Conservation (phyloP, 805 yeast genomes). For the Kregervanrija pseudodelftensis region DNA sequence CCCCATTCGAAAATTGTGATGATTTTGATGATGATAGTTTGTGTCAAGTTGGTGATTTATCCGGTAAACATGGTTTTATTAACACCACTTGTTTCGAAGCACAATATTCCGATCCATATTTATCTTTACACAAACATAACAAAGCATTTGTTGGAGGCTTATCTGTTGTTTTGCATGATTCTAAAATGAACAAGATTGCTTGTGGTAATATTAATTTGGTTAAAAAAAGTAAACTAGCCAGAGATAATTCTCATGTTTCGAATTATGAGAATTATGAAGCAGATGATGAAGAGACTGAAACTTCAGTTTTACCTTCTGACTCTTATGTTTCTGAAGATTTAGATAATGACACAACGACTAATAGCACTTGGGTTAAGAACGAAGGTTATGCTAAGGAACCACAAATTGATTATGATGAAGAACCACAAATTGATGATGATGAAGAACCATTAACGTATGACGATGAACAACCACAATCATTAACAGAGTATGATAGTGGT, state of each 20-base stretch:
- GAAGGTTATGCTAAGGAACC: too few species aligned
- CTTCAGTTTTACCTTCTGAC: neutral
- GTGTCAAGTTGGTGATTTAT: slow-evolving; percentile 69
- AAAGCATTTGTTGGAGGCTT: slow-evolving; percentile 54
- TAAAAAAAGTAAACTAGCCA: slow-evolving; percentile 19
- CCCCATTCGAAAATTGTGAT: slow-evolving; percentile 44
- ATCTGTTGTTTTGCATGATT: slow-evolving; percentile 50
- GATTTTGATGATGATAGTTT: slow-evolving; percentile 41
- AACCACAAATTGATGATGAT: neutral
- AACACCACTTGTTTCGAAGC: slow-evolving; percentile 63
- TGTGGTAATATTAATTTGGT: slow-evolving; percentile 50
- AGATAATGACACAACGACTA: neutral
- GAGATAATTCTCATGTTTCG: slow-evolving; percentile 15
- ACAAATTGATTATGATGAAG: neutral
- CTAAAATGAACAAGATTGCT: slow-evolving; percentile 48
- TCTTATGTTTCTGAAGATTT: neutral
- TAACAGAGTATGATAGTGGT: slow-evolving; percentile 5
- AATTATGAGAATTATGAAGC: slow-evolving; percentile 3
- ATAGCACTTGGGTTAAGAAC: neutral
- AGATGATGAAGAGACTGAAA: slow-evolving; percentile 1
- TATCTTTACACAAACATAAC: slow-evolving; percentile 51
- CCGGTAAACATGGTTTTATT: slow-evolving; percentile 73
- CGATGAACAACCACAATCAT: too few species aligned
- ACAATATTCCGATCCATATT: slow-evolving; percentile 54
- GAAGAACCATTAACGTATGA: neutral